Evolutionary conservation across 805 yeast species (phyloP), one percentile per base, ranked within the genome.

Genomic region (Yarrowia phangngaensis): DNA sequence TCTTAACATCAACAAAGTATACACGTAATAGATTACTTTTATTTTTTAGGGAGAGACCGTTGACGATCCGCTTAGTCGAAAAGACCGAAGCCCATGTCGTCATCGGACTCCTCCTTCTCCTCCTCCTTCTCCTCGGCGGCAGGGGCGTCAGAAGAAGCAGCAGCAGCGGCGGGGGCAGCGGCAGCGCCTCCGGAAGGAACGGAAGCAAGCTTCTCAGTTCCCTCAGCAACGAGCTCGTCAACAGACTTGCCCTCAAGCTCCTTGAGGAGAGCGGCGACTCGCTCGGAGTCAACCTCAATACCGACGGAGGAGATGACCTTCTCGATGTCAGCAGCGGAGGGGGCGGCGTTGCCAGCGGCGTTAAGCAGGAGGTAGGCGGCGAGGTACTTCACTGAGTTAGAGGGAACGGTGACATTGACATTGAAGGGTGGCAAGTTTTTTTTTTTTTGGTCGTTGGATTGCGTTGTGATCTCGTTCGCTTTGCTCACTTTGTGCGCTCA

Each of bases 181-280:
- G 92, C 95, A 71, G 96, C 92, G 75, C 95, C 97, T 72, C 96
- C 97, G 66, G 96, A 65, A 73, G 97, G 97, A 60, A 90, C 94
- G 61, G 97, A 81, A 63, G 97, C 94, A 70, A 92, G 85, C 80
- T 92, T 92, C 75, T 83, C 74, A 74, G 84, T 74, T 79, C 98
- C 98, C 76, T 81, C 92, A 64, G 95, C 84, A 64, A 92, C 80
- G 74, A 92, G 81, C 64, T 86, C 95, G 62, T 74, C 79, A 64
- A 86, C 78, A 68, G 84, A 67, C 82, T 92, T 92, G 73, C 97
- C 98, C 72, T 87, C 92, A 64, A 92, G 78, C 66, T 92, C 84
- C 62, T 84, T 63, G 64, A 92, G 73, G 66, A 92, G 80, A 63
- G 83, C 64, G 63, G 84, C 72, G 69, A 92, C 74, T 72, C 88